Conservation (phyloP, 2,329 filamentous ascomycete genomes). For the Neurospora crassa region DNA sequence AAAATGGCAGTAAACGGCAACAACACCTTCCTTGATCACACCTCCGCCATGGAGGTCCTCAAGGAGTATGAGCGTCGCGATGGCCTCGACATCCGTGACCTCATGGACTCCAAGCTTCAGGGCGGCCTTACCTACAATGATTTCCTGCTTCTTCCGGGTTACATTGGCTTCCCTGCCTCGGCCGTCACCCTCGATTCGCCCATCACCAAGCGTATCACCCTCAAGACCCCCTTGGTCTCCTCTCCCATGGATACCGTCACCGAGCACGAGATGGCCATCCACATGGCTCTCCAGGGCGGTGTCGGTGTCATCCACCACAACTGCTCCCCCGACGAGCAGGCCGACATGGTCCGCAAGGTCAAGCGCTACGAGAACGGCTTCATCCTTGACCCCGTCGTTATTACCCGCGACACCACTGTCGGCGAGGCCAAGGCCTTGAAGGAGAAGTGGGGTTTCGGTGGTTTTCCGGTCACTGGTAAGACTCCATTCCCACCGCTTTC, state of each 20-base stretch:
- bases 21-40: slow-evolving; percentile 55
- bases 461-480: slow-evolving; percentile 97
- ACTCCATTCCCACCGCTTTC: slow-evolving; percentile 6
- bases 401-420: slow-evolving; percentile 78
- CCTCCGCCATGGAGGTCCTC: slow-evolving; percentile 65
- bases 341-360: slow-evolving; percentile 98
- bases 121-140: slow-evolving; percentile 98
- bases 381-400: slow-evolving; percentile 90
- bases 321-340: slow-evolving; percentile 94
- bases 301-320: slow-evolving; percentile 98
- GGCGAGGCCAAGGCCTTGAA: slow-evolving; percentile 86
- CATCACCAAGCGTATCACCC: slow-evolving; percentile 86
- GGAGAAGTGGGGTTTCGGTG: slow-evolving; percentile 97
- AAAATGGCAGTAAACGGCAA: slow-evolving; percentile 65
- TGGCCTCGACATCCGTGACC: slow-evolving; percentile 76
- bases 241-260: slow-evolving; percentile 99
- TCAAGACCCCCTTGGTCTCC: slow-evolving; percentile 95
- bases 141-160: slow-evolving; percentile 91
- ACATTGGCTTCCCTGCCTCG: slow-evolving; percentile 94
- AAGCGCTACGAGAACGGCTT: slow-evolving; percentile 99
- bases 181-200: slow-evolving; percentile 82
- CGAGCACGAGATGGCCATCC: slow-evolving; percentile 98
- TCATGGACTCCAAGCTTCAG: slow-evolving; percentile 85
- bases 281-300: slow-evolving; percentile 83
- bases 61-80: slow-evolving; percentile 72